Evolutionary conservation across 1,139 yeast species (phyloP).

Genomic region (Diutina mesorugosa): DNA sequence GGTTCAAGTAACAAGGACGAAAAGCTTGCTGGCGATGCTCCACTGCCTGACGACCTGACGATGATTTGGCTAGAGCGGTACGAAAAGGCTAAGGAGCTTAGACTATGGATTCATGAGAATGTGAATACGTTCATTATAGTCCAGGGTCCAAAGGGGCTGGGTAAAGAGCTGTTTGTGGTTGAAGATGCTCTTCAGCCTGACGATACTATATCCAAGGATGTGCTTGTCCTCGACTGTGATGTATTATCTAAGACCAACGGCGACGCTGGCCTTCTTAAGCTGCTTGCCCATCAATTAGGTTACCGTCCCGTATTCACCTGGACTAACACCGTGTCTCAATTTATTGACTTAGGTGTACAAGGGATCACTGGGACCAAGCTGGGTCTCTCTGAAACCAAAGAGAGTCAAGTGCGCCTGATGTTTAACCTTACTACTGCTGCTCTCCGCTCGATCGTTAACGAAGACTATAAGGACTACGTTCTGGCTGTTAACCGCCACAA

Average conservation of each 20-base stretch:
- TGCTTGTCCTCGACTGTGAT: constrained; percentile 72
- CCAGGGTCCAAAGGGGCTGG: constrained; percentile 90
- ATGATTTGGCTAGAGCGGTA: neutral
- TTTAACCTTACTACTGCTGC: constrained; percentile 63
- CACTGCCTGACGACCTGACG: neutral
- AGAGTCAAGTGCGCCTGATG: constrained; percentile 74
- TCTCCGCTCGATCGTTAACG: constrained; percentile 24
- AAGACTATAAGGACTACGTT: neutral
- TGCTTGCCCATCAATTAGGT: constrained; percentile 68
- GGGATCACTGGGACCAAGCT: constrained; percentile 92
- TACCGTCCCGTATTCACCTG: constrained; percentile 92
- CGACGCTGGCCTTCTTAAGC: constrained; percentile 54
- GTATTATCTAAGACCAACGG: constrained; percentile 57
- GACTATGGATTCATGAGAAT: constrained; percentile 56
- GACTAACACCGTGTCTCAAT: constrained; percentile 69
- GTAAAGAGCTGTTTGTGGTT: constrained; percentile 71
- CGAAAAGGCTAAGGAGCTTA: constrained; percentile 25
- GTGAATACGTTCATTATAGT: constrained; percentile 66
- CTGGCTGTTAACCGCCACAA: neutral
- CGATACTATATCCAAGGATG: constrained; percentile 33
- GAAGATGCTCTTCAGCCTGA: constrained; percentile 47
- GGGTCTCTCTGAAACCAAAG: constrained; percentile 78
- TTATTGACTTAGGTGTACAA: constrained; percentile 76
- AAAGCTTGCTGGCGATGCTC: neutral
- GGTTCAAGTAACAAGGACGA: constrained; percentile 3